Conservation (phyloP, 2,329 filamentous ascomycete species). For the Leptographium wingfieldii region DNA sequence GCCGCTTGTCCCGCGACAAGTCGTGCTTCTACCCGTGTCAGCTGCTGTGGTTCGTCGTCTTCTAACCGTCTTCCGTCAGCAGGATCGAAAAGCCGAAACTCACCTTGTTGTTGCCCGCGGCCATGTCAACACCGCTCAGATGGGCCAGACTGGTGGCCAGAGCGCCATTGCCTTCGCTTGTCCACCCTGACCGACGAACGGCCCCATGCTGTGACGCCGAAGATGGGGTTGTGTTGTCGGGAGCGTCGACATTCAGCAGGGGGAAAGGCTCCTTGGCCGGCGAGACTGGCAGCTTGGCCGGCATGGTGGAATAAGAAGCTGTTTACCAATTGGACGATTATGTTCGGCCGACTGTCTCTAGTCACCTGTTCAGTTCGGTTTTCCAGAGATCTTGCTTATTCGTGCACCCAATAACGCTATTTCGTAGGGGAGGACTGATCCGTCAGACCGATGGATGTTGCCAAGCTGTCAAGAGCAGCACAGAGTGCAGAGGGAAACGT, state of each 20-base stretch:
- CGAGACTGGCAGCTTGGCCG: conserved; percentile 1
- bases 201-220: conserved; percentile 19
- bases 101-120: conserved; percentile 7
- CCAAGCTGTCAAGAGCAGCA: background rate
- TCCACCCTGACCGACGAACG: conserved; percentile 40
- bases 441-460: background rate
- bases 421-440: background rate
- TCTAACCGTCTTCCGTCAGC: background rate
- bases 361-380: background rate
- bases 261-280: conserved; percentile 40
- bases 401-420: background rate
- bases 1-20: conserved; percentile 22
- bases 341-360: background rate
- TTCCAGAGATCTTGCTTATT: background rate
- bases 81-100: background rate
- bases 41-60: background rate
- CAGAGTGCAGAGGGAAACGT: background rate
- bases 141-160: conserved; percentile 39
- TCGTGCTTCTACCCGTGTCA: conserved; percentile 6
- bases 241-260: conserved; percentile 26
- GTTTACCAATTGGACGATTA: background rate
- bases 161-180: conserved; percentile 39
- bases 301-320: background rate
- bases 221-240: conserved; percentile 27
- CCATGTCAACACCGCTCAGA: conserved; percentile 17